phyloP scores from a whole-genome alignment of 495 filamentous ascomycete species.

The Polyplosphaeria fusca region DNA sequence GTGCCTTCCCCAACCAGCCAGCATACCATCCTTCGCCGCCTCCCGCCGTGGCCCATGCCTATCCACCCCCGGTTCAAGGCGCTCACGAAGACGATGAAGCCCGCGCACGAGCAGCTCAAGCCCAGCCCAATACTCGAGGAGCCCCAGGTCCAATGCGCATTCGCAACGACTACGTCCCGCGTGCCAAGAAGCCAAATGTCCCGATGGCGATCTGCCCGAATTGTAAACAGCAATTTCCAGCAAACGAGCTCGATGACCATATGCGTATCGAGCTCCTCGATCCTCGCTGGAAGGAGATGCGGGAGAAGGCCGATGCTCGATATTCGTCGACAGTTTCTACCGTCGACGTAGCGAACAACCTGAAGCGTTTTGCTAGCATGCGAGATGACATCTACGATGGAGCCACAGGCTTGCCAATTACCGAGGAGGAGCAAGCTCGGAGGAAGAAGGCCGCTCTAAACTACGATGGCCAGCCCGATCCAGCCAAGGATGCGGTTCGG shows the following conservation, averaged over 20 bases:
- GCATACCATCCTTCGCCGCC: slow-evolving; percentile 11
- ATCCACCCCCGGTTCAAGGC: neutral
- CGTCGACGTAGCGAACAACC: slow-evolving; percentile 82
- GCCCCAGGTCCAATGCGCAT: slow-evolving; percentile 81
- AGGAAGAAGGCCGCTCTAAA: slow-evolving; percentile 68
- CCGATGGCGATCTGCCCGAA: slow-evolving; percentile 85
- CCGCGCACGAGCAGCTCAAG: slow-evolving; percentile 68
- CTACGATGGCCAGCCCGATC: slow-evolving; percentile 62
- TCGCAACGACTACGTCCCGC: slow-evolving; percentile 84
- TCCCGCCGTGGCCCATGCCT: neutral
- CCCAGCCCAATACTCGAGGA: slow-evolving; percentile 71
- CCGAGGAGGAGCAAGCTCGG: slow-evolving; percentile 71
- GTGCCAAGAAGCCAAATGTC: slow-evolving; percentile 64
- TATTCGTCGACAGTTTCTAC: slow-evolving; percentile 80
- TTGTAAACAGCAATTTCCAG: slow-evolving; percentile 83
- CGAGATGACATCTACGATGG: slow-evolving; percentile 88
- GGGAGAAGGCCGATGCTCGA: slow-evolving; percentile 78
- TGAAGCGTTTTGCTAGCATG: slow-evolving; percentile 94
- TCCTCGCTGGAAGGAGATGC: slow-evolving; percentile 93
- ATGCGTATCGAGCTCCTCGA: slow-evolving; percentile 96
- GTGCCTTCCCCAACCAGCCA: slow-evolving; percentile 12
- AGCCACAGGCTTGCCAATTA: slow-evolving; percentile 60
- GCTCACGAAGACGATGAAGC: slow-evolving; percentile 53
- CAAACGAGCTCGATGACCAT: slow-evolving; percentile 84
- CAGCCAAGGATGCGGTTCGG: slow-evolving; percentile 53